phyloP scores from a whole-genome alignment of 31 red algal species.

The Odonthalia washingtoniensis region DNA sequence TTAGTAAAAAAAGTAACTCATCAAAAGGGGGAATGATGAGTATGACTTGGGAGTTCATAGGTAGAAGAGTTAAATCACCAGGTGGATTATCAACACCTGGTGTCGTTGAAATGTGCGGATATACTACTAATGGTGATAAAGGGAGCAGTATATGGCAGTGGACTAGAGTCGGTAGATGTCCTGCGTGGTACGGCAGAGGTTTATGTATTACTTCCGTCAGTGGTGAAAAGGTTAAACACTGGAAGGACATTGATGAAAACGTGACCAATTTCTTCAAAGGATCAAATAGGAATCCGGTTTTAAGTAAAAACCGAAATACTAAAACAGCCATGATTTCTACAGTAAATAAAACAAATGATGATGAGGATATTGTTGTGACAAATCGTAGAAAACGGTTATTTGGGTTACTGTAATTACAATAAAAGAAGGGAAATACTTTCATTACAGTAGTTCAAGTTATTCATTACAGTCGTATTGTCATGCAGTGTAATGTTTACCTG shows the following conservation, averaged over 20 bases:
- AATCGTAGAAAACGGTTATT: no score
- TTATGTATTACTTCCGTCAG: slow-evolving; percentile 42
- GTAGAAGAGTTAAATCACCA: slow-evolving; percentile 25
- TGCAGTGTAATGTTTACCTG: no score
- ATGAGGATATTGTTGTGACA: no score
- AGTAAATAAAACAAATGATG: no score
- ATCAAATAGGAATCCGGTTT: no score
- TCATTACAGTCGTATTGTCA: no score
- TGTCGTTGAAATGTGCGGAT: slow-evolving; percentile 48
- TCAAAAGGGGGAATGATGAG: slow-evolving; percentile 12
- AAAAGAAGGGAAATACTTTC: no score
- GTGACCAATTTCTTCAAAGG: no score
- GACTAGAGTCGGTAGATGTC: slow-evolving; percentile 47
- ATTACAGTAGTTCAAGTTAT: no score
- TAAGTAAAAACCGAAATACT: no score
- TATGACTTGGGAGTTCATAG: slow-evolving; percentile 37
- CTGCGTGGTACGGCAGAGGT: slow-evolving; percentile 49
- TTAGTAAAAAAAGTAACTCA: not conserved
- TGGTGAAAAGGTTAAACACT: slow-evolving; percentile 8
- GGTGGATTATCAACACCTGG: slow-evolving; percentile 24
- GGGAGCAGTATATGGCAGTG: slow-evolving; percentile 41
- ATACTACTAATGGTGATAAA: not conserved
- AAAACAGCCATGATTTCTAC: no score
- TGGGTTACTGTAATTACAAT: no score
- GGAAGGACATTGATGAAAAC: not conserved